Conservation (phyloP, 306 rosid species). For the Dryas octopetala region DNA sequence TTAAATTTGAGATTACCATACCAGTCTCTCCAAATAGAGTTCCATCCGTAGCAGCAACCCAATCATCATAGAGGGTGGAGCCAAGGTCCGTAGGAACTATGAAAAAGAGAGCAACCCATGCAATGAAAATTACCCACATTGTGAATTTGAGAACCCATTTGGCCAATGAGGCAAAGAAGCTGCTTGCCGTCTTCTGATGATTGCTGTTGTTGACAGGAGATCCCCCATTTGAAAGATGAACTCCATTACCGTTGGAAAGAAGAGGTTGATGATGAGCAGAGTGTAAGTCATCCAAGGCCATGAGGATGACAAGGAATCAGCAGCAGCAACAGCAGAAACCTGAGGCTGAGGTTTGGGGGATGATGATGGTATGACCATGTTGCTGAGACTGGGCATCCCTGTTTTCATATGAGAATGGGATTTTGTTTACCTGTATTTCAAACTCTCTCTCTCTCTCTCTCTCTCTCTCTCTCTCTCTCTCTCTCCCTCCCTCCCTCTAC, state of each 20-base stretch:
- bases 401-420: not conserved
- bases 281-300: slow-evolving; percentile 7
- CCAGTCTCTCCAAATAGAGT: slow-evolving; percentile 49
- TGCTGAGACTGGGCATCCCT: no score
- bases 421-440: slow-evolving; percentile 3
- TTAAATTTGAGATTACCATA: not conserved
- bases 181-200: not conserved
- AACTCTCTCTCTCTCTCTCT: not conserved
- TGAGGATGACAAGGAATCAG: not conserved
- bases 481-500: no score
- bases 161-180: slow-evolving; percentile 23
- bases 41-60: slow-evolving; percentile 29
- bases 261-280: not conserved
- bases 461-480: no score
- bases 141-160: slow-evolving; percentile 43
- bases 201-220: not conserved
- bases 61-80: not conserved
- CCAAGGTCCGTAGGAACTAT: slow-evolving; percentile 36
- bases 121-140: slow-evolving; percentile 43
- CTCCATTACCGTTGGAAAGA: not conserved
- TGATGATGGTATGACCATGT: not conserved
- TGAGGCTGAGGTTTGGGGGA: not conserved
- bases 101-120: slow-evolving; percentile 48
- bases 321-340: no score
- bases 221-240: not conserved